Conservation (phyloP, 495 filamentous ascomycete genomes). For the Annulohypoxylon moriforme region DNA sequence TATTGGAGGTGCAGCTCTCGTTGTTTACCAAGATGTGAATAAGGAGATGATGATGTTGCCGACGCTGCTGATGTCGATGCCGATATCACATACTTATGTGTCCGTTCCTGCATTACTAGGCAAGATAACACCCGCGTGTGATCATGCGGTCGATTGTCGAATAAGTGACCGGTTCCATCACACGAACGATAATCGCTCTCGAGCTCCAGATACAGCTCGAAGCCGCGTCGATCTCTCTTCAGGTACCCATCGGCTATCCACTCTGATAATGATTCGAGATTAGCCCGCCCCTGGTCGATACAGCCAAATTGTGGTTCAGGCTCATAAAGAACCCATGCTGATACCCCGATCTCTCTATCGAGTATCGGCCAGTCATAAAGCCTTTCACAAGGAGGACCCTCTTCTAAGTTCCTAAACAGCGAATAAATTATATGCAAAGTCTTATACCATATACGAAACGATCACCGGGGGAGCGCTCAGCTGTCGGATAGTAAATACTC, state of each 20-base stretch:
- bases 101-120: constrained; percentile 40
- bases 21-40: constrained; percentile 35
- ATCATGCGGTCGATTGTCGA: constrained; percentile 21
- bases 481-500: constrained; percentile 28
- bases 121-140: constrained; percentile 28
- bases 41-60: constrained; percentile 8
- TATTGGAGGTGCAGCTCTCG: constrained; percentile 28
- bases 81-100: not conserved
- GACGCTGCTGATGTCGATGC: not conserved
- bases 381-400: constrained; percentile 35
- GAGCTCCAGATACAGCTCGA: constrained; percentile 23
- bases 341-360: constrained; percentile 33
- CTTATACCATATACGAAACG: constrained; percentile 33
- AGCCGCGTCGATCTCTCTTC: constrained; percentile 33
- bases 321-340: constrained; percentile 36
- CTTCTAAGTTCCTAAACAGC: constrained; percentile 6
- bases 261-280: constrained; percentile 43
- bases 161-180: constrained; percentile 34
- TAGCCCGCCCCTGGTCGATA: constrained; percentile 38
- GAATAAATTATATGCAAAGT: constrained; percentile 21
- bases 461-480: not conserved
- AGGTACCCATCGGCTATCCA: constrained; percentile 38
- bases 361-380: constrained; percentile 40
- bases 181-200: constrained; percentile 32
- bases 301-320: constrained; percentile 39